These are phyloP conservation scores for Wickerhamiella brachini DNA, from an alignment of 805 yeast genomes.

Conservation along the genomic window DNA sequence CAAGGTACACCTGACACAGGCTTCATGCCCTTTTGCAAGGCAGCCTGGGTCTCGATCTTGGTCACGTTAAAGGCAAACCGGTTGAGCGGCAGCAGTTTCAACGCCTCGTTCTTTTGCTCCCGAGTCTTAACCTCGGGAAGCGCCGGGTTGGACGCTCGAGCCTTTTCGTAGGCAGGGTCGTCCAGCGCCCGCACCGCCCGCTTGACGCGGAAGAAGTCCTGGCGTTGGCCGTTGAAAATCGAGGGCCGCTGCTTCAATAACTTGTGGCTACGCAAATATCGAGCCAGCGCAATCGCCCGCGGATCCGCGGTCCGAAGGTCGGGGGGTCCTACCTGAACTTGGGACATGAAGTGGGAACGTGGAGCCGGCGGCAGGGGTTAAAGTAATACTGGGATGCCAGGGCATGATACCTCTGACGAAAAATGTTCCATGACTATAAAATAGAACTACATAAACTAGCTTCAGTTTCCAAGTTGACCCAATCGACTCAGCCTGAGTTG, in stretches of 20 bases:
- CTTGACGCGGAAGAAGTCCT: conserved; percentile 74
- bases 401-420: too few relatives aligned
- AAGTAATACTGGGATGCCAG: too few relatives aligned
- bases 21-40: conserved; percentile 59
- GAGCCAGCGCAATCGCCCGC: conserved; percentile 54
- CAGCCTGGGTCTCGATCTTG: conserved; percentile 46
- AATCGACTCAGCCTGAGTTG: too few relatives aligned
- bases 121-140: conserved; percentile 39
- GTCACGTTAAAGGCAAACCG: conserved; percentile 64
- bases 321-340: conserved; percentile 23
- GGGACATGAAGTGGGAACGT: conserved; percentile 2
- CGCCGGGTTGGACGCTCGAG: conserved; percentile 28
- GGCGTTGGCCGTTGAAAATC: conserved; percentile 49
- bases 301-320: conserved; percentile 30
- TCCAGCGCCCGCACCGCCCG: conserved; percentile 67
- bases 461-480: too few relatives aligned
- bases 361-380: neutral
- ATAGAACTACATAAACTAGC: too few relatives aligned
- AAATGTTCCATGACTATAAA: too few relatives aligned
- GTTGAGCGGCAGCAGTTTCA: conserved; percentile 54
- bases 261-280: conserved; percentile 49
- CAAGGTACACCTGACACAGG: conserved; percentile 45
- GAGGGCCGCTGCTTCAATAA: conserved; percentile 76
- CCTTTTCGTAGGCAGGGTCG: conserved; percentile 52
- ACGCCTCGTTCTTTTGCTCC: conserved; percentile 45